These are phyloP conservation scores for Chlorella sp. DNA, from an alignment of 139 green algal species.

Conservation along the genomic window DNA sequence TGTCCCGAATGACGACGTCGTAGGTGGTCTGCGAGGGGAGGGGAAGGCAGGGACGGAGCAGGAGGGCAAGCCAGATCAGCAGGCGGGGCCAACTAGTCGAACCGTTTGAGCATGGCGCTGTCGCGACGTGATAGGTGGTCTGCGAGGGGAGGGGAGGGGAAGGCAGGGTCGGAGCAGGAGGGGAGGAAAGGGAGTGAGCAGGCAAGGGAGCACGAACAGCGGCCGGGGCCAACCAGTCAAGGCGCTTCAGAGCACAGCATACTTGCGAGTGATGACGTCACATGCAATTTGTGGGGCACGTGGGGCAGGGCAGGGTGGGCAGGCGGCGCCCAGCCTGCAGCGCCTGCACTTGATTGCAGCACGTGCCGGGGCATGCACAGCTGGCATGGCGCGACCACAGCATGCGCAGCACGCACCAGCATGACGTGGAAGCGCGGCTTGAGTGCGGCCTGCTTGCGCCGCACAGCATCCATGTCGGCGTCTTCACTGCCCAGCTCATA, in stretches of 20 bases:
- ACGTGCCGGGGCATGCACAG: no score
- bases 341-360: no score
- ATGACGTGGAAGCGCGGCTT: constrained; percentile 44
- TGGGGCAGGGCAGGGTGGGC: no score
- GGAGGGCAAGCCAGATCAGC: no score
- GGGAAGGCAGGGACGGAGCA: background rate
- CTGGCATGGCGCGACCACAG: background rate
- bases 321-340: no score
- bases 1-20: constrained; percentile 17
- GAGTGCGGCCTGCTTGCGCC: background rate
- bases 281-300: no score
- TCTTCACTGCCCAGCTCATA: constrained; percentile 39
- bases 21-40: constrained; percentile 31
- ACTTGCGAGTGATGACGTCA: no score
- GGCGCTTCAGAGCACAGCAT: no score
- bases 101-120: constrained; percentile 4
- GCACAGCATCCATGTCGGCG: constrained; percentile 14
- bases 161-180: no score
- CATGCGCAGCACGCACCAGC: background rate
- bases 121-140: constrained; percentile 38
- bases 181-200: no score
- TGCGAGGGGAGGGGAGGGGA: background rate
- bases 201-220: no score
- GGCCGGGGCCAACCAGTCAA: no score
- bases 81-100: constrained; percentile 21